These are phyloP conservation scores for Magnusiomyces magnusii DNA, from an alignment of 1,139 yeast species.

Conservation along the genomic window DNA sequence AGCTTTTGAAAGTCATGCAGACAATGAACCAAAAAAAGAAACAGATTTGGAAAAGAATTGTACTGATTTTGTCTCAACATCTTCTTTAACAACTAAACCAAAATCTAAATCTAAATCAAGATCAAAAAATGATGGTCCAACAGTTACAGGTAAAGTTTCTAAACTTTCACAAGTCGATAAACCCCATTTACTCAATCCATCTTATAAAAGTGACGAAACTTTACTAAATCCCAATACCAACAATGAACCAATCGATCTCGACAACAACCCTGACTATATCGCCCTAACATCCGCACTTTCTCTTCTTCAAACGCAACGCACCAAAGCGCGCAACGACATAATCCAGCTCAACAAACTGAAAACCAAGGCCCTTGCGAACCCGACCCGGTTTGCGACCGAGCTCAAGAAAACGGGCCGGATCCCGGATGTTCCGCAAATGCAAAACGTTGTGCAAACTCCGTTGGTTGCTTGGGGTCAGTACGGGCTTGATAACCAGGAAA, in stretches of 20 bases:
- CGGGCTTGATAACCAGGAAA: constrained; percentile 6
- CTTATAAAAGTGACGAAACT: neutral
- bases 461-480: constrained; percentile 8
- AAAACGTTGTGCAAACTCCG: constrained; percentile 9
- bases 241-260: constrained; percentile 12
- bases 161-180: neutral
- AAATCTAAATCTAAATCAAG: neutral
- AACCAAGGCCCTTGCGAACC: constrained; percentile 25
- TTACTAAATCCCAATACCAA: neutral
- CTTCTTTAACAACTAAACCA: neutral
- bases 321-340: constrained; percentile 24
- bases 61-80: neutral
- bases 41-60: neutral
- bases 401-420: constrained; percentile 20
- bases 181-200: neutral
- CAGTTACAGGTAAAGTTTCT: neutral
- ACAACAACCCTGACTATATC: constrained; percentile 28
- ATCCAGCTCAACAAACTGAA: constrained; percentile 23
- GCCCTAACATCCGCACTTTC: constrained; percentile 29
- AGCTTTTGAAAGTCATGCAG: too few relatives aligned
- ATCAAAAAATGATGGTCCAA: neutral
- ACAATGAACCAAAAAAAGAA: too few relatives aligned
- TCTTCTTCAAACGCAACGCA: constrained; percentile 24
- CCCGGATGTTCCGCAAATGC: constrained; percentile 21
- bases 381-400: constrained; percentile 21